Percentiles rank a stretch among this genome's conserved stretches.
phyloP scores from a whole-genome alignment of 805 yeast genomes.

The Yamadazyma ubonensis region DNA sequence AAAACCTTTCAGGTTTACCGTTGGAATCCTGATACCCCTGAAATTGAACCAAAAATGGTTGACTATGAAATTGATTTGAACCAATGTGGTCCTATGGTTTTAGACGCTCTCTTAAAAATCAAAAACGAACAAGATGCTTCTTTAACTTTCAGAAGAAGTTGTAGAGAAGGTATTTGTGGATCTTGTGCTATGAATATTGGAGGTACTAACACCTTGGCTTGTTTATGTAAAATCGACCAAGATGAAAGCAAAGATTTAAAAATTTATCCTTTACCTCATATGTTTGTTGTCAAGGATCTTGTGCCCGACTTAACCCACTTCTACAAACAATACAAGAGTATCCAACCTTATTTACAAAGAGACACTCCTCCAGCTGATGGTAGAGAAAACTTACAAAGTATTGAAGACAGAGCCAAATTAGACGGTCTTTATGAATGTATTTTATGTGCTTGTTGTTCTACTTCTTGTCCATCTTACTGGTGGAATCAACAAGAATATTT shows the following conservation, averaged over 20 bases:
- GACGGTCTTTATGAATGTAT: constrained; percentile 98
- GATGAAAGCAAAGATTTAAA: constrained; percentile 72
- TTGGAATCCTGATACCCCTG: constrained; percentile 98
- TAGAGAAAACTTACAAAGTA: constrained; percentile 85
- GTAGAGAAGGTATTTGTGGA: constrained; percentile 99
- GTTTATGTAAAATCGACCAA: constrained; percentile 89
- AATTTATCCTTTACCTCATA: constrained; percentile 96
- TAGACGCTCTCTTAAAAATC: constrained; percentile 91
- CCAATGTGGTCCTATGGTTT: constrained; percentile 95
- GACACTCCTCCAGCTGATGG: constrained; percentile 80
- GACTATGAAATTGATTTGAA: constrained; percentile 82
- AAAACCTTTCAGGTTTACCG: constrained; percentile 92
- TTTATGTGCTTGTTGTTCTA: constrained; percentile 97
- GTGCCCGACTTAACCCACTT: constrained; percentile 98
- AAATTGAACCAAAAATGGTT: constrained; percentile 83
- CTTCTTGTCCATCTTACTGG: constrained; percentile 99
- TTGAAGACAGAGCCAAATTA: constrained; percentile 90
- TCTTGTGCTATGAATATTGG: constrained; percentile 99
- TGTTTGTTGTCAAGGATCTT: constrained; percentile 94
- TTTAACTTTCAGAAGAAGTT: constrained; percentile 93
- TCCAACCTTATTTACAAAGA: constrained; percentile 94
- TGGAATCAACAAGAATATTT: constrained; percentile 99
- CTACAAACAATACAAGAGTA: constrained; percentile 97
- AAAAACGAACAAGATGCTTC: constrained; percentile 97
- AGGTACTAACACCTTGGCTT: constrained; percentile 95